These are phyloP conservation scores for Pogostemon cablin DNA, from an alignment of 257 asterid species.

Conservation along the genomic window DNA sequence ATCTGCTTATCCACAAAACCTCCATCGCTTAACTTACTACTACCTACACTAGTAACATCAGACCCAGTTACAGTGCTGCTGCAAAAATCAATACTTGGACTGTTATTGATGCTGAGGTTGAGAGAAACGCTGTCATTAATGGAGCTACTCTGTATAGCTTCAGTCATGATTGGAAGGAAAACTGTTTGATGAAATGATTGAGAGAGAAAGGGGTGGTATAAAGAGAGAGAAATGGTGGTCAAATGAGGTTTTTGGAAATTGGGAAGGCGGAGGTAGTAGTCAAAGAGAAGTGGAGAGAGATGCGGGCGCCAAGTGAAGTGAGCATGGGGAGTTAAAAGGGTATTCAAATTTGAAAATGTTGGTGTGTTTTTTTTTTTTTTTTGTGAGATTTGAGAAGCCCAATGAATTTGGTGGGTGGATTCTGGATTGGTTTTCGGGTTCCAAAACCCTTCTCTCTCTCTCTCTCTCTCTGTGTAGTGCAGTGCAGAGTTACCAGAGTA, in stretches of 20 bases:
- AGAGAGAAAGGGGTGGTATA: constrained; percentile 36
- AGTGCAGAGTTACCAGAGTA: not conserved
- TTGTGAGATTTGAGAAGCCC: constrained; percentile 46
- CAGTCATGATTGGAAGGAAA: constrained; percentile 42
- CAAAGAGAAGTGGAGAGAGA: constrained; percentile 65
- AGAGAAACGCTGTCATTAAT: constrained; percentile 41
- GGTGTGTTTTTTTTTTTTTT: constrained; percentile 19
- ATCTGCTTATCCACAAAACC: constrained; percentile 47
- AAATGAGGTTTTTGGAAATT: constrained; percentile 50
- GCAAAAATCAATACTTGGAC: constrained; percentile 54
- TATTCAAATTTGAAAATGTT: constrained; percentile 68
- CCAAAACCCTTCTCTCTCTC: constrained; percentile 18
- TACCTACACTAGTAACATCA: constrained; percentile 39
- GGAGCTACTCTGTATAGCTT: constrained; percentile 22
- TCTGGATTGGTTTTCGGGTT: constrained; percentile 7
- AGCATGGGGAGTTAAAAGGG: constrained; percentile 47
- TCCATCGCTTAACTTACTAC: constrained; percentile 40
- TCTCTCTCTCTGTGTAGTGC: constrained; percentile 12
- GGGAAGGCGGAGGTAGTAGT: constrained; percentile 80
- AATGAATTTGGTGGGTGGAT: constrained; percentile 40
- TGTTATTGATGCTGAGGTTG: constrained; percentile 43
- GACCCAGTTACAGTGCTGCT: constrained; percentile 56
- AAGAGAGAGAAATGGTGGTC: constrained; percentile 54
- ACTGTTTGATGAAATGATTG: constrained; percentile 57
- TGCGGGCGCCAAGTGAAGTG: constrained; percentile 50